phyloP scores from a whole-genome alignment of 345 rosid genomes.

The Rhizophora mangle region DNA sequence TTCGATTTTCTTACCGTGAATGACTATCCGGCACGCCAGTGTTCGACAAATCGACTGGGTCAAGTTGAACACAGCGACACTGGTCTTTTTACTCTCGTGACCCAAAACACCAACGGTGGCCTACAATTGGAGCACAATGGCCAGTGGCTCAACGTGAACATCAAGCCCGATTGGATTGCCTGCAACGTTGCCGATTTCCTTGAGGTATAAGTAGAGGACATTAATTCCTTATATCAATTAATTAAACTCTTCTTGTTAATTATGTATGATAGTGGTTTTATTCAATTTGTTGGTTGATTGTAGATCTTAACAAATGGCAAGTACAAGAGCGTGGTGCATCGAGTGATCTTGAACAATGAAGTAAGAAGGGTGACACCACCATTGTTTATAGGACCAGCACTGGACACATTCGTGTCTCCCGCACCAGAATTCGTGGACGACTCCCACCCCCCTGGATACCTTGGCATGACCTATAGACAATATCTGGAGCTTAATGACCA shows the following conservation, averaged over 20 bases:
- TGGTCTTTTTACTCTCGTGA: not conserved
- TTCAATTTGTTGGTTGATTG: not conserved
- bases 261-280: no score
- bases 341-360: slow-evolving; percentile 23
- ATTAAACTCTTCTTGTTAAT: no score
- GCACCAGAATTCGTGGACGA: slow-evolving; percentile 11
- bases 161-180: slow-evolving; percentile 5
- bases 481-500: not conserved
- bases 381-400: slow-evolving; percentile 17
- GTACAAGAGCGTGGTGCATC: slow-evolving; percentile 15
- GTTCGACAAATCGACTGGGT: slow-evolving; percentile 5
- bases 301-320: slow-evolving; percentile 25
- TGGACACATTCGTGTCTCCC: slow-evolving; percentile 15
- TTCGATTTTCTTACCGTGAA: slow-evolving; percentile 6
- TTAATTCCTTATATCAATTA: no score
- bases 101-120: slow-evolving; percentile 10
- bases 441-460: slow-evolving; percentile 5
- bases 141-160: slow-evolving; percentile 4
- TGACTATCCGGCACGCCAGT: slow-evolving; percentile 8
- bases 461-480: slow-evolving; percentile 12
- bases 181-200: slow-evolving; percentile 11
- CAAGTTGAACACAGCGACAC: slow-evolving; percentile 12
- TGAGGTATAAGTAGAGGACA: slow-evolving; percentile 1
- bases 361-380: slow-evolving; percentile 20
- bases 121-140: slow-evolving; percentile 10